Percentiles rank a stretch among this genome's conserved stretches.
Conservation (phyloP, 2,329 filamentous ascomycete genomes). For the Colletotrichum zoysiae region DNA sequence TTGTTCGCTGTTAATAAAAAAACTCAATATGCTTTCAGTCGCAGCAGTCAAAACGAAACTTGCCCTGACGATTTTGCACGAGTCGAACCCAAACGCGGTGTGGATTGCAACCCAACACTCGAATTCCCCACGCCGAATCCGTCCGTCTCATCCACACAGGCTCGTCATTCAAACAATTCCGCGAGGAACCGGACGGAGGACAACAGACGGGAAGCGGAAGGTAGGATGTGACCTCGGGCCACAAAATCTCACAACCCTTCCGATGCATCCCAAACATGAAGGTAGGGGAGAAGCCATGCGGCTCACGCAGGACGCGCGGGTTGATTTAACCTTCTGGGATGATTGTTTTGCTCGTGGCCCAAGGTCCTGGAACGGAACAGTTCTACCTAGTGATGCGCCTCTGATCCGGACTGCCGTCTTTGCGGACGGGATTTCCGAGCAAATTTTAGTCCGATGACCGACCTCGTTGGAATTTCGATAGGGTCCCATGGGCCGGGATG, state of each 20-base stretch:
- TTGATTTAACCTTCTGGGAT: slow-evolving; percentile 35
- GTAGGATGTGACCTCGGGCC: slow-evolving; percentile 25
- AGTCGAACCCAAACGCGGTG: slow-evolving; percentile 21
- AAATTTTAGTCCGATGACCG: slow-evolving; percentile 31
- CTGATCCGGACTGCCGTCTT: slow-evolving; percentile 24
- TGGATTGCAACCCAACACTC: neutral
- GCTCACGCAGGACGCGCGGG: slow-evolving; percentile 27
- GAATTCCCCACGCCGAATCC: slow-evolving; percentile 20
- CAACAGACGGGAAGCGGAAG: slow-evolving; percentile 28
- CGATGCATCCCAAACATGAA: slow-evolving; percentile 21
- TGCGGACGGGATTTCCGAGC: slow-evolving; percentile 23
- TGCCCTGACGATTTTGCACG: slow-evolving; percentile 5
- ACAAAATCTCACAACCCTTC: slow-evolving; percentile 5
- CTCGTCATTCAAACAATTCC: slow-evolving; percentile 8
- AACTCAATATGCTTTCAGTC: slow-evolving; percentile 7
- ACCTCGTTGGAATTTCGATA: slow-evolving; percentile 14
- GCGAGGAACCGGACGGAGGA: slow-evolving; percentile 33
- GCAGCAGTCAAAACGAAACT: slow-evolving; percentile 17
- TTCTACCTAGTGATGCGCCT: slow-evolving; percentile 21
- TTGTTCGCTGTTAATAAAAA: neutral
- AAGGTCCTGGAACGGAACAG: slow-evolving; percentile 20
- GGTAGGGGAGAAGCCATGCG: slow-evolving; percentile 6
- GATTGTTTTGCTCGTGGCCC: slow-evolving; percentile 32
- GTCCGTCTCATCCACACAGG: slow-evolving; percentile 27
- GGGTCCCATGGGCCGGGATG: slow-evolving; percentile 24